Evolutionary conservation across 2,329 filamentous ascomycete genomes (phyloP), one percentile per base, ranked within the genome.

Genomic region (Diaporthe australafricana): DNA sequence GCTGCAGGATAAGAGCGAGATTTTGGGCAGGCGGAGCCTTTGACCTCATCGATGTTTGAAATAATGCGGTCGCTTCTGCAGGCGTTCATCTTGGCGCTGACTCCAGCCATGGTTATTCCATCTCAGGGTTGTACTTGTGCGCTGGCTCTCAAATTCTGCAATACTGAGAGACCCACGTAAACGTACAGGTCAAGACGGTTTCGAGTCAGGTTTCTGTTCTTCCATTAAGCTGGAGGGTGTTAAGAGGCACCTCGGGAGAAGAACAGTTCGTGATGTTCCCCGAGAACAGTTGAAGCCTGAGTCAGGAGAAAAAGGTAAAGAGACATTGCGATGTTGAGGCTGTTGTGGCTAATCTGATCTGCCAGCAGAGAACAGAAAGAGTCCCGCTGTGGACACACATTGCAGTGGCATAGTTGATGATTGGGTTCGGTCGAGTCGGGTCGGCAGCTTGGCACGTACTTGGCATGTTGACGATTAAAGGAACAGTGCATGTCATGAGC

Each of bases 21-120:
- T 20, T 62, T 62, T 62, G 5, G 56, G 25, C 56, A 62, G n/a
- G 56, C 56, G 56, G 56, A 45, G 25, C 56, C 56, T 20, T 25
- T 32, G 7, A 32, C 16, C 17, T 27, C 27, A 32, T 32, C 25
- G 5, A 62, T 17, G 25, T 25, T 45, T n/a, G 56, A 25, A 62
- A n/a, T 17, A 40, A 11, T n/a, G 56, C 38, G 14, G 17, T 45
- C 38, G 9, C 5, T 9, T 47, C 35, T 60, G 56, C 56, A 60
- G 38, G 38, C 11, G 38, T 42, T 30, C 25, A 30, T 27, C 56
- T 45, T 47, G 25, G 25, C 25, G 11, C 40, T 14, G 56, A n/a
- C 40, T 30, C 40, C 38, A n/a, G 17, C 30, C 25, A 45, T 45
- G 56, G 45, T 62, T 40, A 6, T 62, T 38, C 56, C 56, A 45